phyloP scores from a whole-genome alignment of 1,139 yeast species.

The Protomyces pachydermus region DNA sequence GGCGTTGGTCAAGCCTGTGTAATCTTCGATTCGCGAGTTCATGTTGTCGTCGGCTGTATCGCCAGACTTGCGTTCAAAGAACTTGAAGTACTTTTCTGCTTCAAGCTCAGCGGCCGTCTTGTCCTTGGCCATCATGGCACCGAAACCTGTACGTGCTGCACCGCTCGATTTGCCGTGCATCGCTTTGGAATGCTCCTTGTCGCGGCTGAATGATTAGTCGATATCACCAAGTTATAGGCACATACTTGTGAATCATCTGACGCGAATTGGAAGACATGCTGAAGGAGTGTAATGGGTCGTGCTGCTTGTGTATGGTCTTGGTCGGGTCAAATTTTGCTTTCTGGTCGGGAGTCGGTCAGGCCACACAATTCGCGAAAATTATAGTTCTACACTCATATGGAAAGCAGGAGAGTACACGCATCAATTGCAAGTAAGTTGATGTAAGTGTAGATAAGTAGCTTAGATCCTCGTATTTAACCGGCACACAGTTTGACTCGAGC shows the following conservation, averaged over 20 bases:
- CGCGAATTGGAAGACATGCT: background rate
- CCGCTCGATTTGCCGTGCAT: slow-evolving; percentile 68
- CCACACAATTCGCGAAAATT: background rate
- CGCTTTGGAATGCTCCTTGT: slow-evolving; percentile 45
- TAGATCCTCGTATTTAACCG: no score
- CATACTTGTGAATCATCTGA: slow-evolving; percentile 22
- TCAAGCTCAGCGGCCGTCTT: slow-evolving; percentile 77
- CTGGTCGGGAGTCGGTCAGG: background rate
- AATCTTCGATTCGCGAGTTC: slow-evolving; percentile 63
- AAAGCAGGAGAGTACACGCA: no score
- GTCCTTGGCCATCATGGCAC: slow-evolving; percentile 73
- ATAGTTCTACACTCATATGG: no score
- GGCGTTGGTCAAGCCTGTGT: slow-evolving; percentile 86
- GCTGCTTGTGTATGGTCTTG: background rate
- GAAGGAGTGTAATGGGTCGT: background rate
- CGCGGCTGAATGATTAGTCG: background rate
- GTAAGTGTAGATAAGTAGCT: no score
- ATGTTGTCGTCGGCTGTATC: slow-evolving; percentile 68
- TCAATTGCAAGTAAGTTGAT: no score
- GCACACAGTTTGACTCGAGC: no score
- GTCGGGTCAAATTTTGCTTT: background rate
- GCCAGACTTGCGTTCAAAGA: slow-evolving; percentile 64
- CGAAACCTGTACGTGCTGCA: slow-evolving; percentile 61
- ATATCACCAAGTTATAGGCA: no score
- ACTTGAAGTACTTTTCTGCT: slow-evolving; percentile 84